Evolutionary conservation across 108 stramenopile species (phyloP), one percentile per base, ranked within the genome.

Genomic region (Cafeteria roenbergensis): DNA sequence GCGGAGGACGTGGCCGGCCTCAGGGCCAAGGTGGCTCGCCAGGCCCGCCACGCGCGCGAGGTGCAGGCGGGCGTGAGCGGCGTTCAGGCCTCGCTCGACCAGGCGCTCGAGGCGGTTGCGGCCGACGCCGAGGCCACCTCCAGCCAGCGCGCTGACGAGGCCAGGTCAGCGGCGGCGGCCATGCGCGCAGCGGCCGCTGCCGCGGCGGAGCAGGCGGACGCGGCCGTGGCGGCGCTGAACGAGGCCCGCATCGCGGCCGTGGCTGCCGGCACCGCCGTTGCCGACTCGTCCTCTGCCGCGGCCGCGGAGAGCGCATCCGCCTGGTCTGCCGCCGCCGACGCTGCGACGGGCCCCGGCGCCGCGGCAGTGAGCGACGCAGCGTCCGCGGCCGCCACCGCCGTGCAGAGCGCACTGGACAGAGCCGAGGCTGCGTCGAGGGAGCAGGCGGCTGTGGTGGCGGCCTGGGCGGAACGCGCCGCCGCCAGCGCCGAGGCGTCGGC

Each of bases 11-110:
- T 64, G 6, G 35, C 24, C 6, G 27, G 34, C 8, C 53, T 69
- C 0, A 64, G 42, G 20, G 53, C 42, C 68, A 69, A 60, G 35
- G 48, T 63, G 12, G 35, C n/a, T n/a, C 68, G 68, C 60, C 67
- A 64, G 38, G 34, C 33, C 38, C 38, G 12, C 9, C 12, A 12
- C 52, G 21, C 17, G 52, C 52, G 24, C 52, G 52, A 25, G 24
- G 2, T 21, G 1, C 21, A 24, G 24, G 52, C 17, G 24, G 52
- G 52, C 24, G 24, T 22, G 52, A 25, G 52, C 52, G 21, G 52
- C 52, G 21, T 21, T 25, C n/a, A n/a, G n/a, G 24, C 52, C 52
- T 22, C 9, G 52, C 17, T 22, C 24, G 24, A 25, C 1, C 17
- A 53, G 52, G 24, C 2, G 21, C 9, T 2, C 17, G 52, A 8